phyloP scores from a whole-genome alignment of 192 early-diverging fungal species.

The Chytriomyces confervae region DNA sequence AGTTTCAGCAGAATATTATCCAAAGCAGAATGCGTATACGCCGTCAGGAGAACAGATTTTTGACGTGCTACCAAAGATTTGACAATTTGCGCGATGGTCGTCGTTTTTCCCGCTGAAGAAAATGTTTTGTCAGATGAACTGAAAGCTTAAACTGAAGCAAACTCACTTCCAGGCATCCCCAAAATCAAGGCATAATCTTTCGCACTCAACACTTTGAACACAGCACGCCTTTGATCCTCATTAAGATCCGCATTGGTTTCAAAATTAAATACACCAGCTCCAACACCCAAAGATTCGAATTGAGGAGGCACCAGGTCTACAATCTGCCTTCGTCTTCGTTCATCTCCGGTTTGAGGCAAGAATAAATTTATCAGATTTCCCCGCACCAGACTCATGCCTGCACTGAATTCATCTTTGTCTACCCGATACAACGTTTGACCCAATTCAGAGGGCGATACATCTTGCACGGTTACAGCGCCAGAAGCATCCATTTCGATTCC shows the following conservation, averaged over 20 bases:
- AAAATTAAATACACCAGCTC: neutral
- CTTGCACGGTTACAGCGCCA: conserved; percentile 39
- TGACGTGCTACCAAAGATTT: conserved; percentile 65
- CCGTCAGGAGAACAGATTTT: conserved; percentile 82
- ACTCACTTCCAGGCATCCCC: conserved; percentile 88
- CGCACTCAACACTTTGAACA: conserved; percentile 76
- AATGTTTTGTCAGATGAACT: neutral
- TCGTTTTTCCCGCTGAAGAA: conserved; percentile 82
- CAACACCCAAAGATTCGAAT: conserved; percentile 47
- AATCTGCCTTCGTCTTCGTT: conserved; percentile 69
- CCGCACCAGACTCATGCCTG: conserved; percentile 70
- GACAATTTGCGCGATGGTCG: conserved; percentile 82
- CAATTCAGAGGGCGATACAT: conserved; percentile 31
- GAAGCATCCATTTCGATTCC: conserved; percentile 33
- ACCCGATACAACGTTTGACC: conserved; percentile 66
- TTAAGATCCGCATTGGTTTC: conserved; percentile 62
- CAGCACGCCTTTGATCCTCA: conserved; percentile 69
- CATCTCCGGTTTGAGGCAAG: conserved; percentile 49
- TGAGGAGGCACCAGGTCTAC: conserved; percentile 77
- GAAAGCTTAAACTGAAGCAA: neutral
- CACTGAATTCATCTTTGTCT: conserved; percentile 82
- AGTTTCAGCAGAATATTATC: conserved; percentile 93
- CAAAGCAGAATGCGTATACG: conserved; percentile 92
- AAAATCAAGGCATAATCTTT: conserved; percentile 89
- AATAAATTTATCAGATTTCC: conserved; percentile 82